These are phyloP conservation scores for Globisporangium echinulatum DNA, from an alignment of 352 stramenopile species.

Conservation along the genomic window DNA sequence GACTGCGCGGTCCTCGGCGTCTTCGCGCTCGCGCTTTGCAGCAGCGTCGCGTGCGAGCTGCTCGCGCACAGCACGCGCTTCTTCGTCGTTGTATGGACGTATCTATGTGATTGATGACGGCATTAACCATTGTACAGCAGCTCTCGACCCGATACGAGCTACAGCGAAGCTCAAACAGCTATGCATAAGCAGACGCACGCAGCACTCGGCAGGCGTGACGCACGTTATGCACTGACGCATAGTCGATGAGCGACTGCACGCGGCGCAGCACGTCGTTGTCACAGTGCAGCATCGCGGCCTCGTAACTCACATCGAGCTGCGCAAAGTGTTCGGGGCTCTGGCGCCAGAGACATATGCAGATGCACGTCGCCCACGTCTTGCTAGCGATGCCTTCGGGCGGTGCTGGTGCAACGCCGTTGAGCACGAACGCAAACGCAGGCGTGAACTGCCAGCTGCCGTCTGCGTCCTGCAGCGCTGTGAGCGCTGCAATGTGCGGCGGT, in stretches of 20 bases:
- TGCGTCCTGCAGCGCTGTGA: slow-evolving; percentile 41
- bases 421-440: slow-evolving; percentile 42
- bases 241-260: slow-evolving; percentile 33
- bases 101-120: slow-evolving; percentile 22
- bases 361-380: slow-evolving; percentile 53
- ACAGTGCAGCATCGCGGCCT: slow-evolving; percentile 52
- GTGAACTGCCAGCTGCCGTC: slow-evolving; percentile 65
- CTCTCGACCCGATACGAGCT: too few species aligned
- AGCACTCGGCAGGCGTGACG: neutral
- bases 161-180: neutral
- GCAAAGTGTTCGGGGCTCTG: slow-evolving; percentile 58
- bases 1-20: slow-evolving; percentile 31
- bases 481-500: slow-evolving; percentile 30
- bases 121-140: too few species aligned
- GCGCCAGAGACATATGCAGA: slow-evolving; percentile 46
- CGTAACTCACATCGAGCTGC: slow-evolving; percentile 45
- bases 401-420: slow-evolving; percentile 35
- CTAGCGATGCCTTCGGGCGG: slow-evolving; percentile 38
- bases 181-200: neutral
- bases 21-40: slow-evolving; percentile 34
- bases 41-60: slow-evolving; percentile 33
- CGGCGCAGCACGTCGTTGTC: slow-evolving; percentile 50
- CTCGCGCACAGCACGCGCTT: slow-evolving; percentile 41
- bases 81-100: slow-evolving; percentile 44
- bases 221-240: slow-evolving; percentile 31